Evolutionary conservation across 2,329 filamentous ascomycete genomes (phyloP).

Genomic region (Arachnopeziza araneosa): DNA sequence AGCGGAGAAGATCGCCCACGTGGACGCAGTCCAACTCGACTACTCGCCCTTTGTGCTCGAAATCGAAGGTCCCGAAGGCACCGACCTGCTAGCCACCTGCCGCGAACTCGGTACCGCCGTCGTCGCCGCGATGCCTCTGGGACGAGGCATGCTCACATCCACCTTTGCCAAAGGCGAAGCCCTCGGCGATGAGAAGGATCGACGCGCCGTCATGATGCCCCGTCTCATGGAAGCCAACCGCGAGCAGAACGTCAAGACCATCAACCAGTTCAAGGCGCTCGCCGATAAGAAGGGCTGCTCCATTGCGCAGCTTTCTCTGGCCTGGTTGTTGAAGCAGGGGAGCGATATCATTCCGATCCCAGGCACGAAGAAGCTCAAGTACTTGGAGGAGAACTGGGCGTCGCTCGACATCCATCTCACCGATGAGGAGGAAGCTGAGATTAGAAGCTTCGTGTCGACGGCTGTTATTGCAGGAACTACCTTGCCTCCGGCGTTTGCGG

Average conservation of each 20-base stretch:
- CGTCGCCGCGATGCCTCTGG: conserved; percentile 38
- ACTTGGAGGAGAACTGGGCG: conserved; percentile 42
- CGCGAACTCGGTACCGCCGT: conserved; percentile 43
- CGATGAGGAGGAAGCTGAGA: conserved; percentile 32
- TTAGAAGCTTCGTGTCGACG: conserved; percentile 34
- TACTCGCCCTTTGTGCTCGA: conserved; percentile 49
- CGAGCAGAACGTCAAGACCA: conserved; percentile 48
- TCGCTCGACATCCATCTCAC: conserved; percentile 31
- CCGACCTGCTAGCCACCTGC: conserved; percentile 44
- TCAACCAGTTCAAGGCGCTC: conserved; percentile 43
- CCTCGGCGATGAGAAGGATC: conserved; percentile 28
- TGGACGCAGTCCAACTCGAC: conserved; percentile 48
- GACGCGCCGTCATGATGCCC: conserved; percentile 36
- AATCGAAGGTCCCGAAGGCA: conserved; percentile 44
- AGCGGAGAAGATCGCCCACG: conserved; percentile 41
- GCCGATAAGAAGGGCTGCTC: conserved; percentile 50
- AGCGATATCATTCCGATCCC: conserved; percentile 56
- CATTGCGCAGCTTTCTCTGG: conserved; percentile 52
- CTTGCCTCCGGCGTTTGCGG: not conserved
- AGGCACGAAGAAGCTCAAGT: conserved; percentile 43
- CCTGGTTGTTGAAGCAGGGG: conserved; percentile 57
- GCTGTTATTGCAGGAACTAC: conserved; percentile 15
- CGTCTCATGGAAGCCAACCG: conserved; percentile 49
- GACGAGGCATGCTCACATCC: conserved; percentile 43
- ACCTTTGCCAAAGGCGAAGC: conserved; percentile 8